Conservation (phyloP, 805 yeast genomes). For the Ogataea ganodermae region DNA sequence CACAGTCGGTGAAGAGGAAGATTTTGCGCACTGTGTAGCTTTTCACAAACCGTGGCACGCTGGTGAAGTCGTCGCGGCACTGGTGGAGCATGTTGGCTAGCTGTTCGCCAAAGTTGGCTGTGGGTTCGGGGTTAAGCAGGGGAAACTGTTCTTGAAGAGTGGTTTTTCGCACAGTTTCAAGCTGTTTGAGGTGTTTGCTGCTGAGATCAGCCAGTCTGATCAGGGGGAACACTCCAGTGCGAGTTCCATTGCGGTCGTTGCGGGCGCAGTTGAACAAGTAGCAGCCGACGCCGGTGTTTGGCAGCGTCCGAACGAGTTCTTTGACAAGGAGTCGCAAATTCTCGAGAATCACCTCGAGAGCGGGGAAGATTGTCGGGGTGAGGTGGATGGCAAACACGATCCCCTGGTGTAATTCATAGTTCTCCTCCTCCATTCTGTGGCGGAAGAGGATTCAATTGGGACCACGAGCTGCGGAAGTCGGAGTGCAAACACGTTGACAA, state of each 20-base stretch:
- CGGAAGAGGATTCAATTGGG: no score
- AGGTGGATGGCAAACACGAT: constrained; percentile 64
- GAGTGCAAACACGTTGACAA: no score
- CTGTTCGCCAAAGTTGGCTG: constrained; percentile 33
- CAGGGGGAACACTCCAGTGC: constrained; percentile 49
- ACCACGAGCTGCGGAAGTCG: no score
- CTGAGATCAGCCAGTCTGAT: constrained; percentile 58
- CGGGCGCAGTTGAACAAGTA: constrained; percentile 54
- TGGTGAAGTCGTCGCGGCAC: constrained; percentile 56
- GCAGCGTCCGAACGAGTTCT: constrained; percentile 62
- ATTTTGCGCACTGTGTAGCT: constrained; percentile 58
- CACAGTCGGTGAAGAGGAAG: constrained; percentile 75
- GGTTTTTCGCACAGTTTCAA: constrained; percentile 48
- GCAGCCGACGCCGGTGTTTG: constrained; percentile 76
- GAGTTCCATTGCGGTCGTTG: constrained; percentile 18
- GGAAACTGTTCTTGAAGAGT: constrained; percentile 33
- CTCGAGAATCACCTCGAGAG: constrained; percentile 46
- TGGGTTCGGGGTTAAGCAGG: constrained; percentile 21
- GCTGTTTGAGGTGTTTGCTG: constrained; percentile 54
- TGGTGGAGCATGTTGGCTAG: constrained; percentile 48
- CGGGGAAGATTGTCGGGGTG: constrained; percentile 46
- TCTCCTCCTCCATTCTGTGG: constrained; percentile 30
- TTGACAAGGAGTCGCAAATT: constrained; percentile 64
- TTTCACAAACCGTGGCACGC: constrained; percentile 40
- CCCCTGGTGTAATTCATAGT: constrained; percentile 61